Base-by-base conservation (phyloP, 192 early-diverging fungal genomes). In the Haplosporangium gracile region DNA sequence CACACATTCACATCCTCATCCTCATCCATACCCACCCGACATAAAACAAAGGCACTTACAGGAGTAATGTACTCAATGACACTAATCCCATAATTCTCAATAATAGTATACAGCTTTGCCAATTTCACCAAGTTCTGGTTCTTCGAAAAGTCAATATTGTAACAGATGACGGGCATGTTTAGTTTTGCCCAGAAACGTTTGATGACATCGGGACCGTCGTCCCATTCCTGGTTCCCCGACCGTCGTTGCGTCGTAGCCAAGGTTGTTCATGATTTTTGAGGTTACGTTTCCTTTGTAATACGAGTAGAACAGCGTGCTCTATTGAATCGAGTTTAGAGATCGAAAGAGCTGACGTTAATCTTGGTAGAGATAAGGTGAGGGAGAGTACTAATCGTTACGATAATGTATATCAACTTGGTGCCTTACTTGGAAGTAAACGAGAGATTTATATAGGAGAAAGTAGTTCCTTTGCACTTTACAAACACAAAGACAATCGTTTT, bases 221-320 rank as follows among this genome's bases (percentile, higher is more conserved):
- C 95, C 40, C 94, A 94, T 82, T 95, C 94, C 79, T 96, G 94
- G 83, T 93, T 93, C 8, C 8, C 72, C 57, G 57, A 75, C 72
- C 34, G 76, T 76, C 24, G 83, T 77, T 10, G 90, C 89, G 51
- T 94, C 91, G 85, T 92, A 91, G 18, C 70, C 88, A n/a, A 94
- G 87, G 32, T 82, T 83, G 84, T 96, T 95, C 75, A 95, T 90
- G 69, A 93, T 65, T 29, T 82, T 80, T 4, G 89, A 88, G 9
- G 88, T 88, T 20, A 88, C 70, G 65, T 90, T 88, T 38, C 92
- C 93, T 34, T 80, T 86, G 81, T 92, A 94, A 70, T 92, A 88
- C 38, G 86, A 91, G 89, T 91, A 92, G 82, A 93, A 94, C 20
- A 94, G 39, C 29, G 93, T 93, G 74, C 94, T 78, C 71, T 72